Conservation (phyloP, 1,284 basidiomycete species). For the Trametes versicolor region DNA sequence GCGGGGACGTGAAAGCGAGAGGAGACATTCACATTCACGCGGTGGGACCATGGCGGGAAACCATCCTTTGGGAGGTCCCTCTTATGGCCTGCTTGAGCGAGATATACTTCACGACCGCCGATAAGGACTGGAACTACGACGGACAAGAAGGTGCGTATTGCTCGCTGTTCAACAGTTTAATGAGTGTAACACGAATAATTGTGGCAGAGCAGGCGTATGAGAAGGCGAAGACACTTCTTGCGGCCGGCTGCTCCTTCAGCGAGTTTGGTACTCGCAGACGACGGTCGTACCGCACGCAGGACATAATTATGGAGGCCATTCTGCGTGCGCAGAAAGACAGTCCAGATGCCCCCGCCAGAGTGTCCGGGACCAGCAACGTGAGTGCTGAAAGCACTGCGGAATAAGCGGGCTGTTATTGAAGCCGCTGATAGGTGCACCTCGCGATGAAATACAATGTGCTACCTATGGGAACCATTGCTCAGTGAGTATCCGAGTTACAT, state of each 20-base stretch:
- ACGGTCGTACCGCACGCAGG: slow-evolving; percentile 84
- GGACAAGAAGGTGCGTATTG: slow-evolving; percentile 73
- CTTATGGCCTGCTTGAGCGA: slow-evolving; percentile 91
- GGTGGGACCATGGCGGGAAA: slow-evolving; percentile 86
- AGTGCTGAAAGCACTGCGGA: not conserved
- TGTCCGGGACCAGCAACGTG: slow-evolving; percentile 92
- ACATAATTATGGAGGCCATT: slow-evolving; percentile 79
- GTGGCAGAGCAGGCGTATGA: slow-evolving; percentile 63
- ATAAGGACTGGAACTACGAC: slow-evolving; percentile 86
- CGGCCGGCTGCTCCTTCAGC: slow-evolving; percentile 79
- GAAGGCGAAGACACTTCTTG: slow-evolving; percentile 79
- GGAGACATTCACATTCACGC: slow-evolving; percentile 84
- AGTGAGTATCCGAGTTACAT: slow-evolving; percentile 58
- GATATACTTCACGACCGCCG: slow-evolving; percentile 75
- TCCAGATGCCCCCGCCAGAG: slow-evolving; percentile 58
- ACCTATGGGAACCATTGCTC: slow-evolving; percentile 89
- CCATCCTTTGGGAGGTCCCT: slow-evolving; percentile 97
- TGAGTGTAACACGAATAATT: not conserved
- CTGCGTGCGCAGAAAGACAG: slow-evolving; percentile 68
- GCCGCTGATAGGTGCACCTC: slow-evolving; percentile 70
- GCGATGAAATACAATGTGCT: slow-evolving; percentile 77
- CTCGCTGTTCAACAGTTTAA: not conserved
- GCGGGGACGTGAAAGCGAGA: slow-evolving; percentile 15
- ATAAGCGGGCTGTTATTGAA: not conserved
- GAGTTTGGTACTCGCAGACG: slow-evolving; percentile 96